Base-by-base conservation (phyloP, 257 asterid genomes). In the Solanum appendiculatum region DNA sequence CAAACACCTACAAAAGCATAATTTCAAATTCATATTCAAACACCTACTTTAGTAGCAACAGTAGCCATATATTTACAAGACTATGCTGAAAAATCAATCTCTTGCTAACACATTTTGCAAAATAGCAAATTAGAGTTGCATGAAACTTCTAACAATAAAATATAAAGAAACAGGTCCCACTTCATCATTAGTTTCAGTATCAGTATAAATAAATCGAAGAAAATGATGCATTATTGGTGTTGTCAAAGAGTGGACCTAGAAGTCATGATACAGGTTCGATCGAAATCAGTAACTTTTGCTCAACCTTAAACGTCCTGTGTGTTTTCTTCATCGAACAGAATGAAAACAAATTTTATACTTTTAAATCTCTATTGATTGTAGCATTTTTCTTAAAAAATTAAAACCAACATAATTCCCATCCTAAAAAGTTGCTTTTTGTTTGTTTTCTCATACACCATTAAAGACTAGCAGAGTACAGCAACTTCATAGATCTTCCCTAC, bases 401-500 rank as follows among this genome's bases (percentile, higher is more conserved):
- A 13, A 27, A 66, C 10, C 2, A 0, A 27, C 73, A 27, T 27
- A 25, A 68, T 31, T 69, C 23, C 0, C 25, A 31, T 69, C 40
- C 34, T 10, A 63, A 63, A 63, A n/a, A 5, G 33, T n/a, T n/a
- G 69, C 0, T 15, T 63, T 21, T 63, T 69, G 1, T 69, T 69
- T 69, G 42, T 7, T 69, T 68, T 77, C 60, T 42, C 60, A 15
- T 40, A 42, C 60, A 77, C 60, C 6, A 0, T 23, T 9, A 44
- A 40, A 39, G 36, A 80, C 66, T 78, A 78, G 64, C 84, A 44
- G 64, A 78, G 64, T 27, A 27, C 12, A 27, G 14, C 15, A 48
- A 39, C 56, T 80, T 66, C 88, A 92, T 31, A 29, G n/a, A 78
- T 92, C 64, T 42, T 70, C 84, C 23, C 75, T 89, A 87, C 89